Evolutionary conservation across 192 early-diverging fungal genomes (phyloP), one percentile per base, ranked within the genome.

Genomic region (Backusella westeae): DNA sequence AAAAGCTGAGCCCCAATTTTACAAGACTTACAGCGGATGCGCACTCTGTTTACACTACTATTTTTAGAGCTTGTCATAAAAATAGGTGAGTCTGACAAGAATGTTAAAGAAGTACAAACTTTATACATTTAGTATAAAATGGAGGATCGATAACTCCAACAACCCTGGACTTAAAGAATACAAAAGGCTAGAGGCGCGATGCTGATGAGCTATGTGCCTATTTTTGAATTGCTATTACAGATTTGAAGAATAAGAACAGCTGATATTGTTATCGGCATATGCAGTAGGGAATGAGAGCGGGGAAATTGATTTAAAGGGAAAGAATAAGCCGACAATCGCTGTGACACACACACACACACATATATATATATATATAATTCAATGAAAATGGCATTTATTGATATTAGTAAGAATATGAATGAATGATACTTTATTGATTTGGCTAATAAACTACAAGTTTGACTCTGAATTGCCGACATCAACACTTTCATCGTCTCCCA

Each of bases 401-500:
- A 23, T 56, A 56, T 56, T 56, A 56, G 8, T 63, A 10, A 29
- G 12, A 26, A 49, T 49, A n/a, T 49, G 4, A 49, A 7, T 49
- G 42, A 4, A n/a, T 49, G 4, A 12, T 12, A 39, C 38, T 49
- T 63, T 63, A 63, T 63, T 63, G 26, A 14, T 63, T 12, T 63
- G 23, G 26, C 14, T 29, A 32, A 32, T 32, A 63, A 63, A 63
- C 56, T 72, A 72, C 12, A 44, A 39, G 15, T 72, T 72, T 8
- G 39, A 12, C 29, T 72, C 70, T 19, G 38, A 49, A 44, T 67
- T 75, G 0, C 41, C 65, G 34, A 75, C 34, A 46, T 75, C 74
- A 5, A 75, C 74, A 67, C 74, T 46, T 34, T 75, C 74, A 41
- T 75, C 63, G 34, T 75, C 74, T 19, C 52, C 53, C 19, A 6